Percentiles rank a stretch among this genome's conserved stretches.
phyloP scores from a whole-genome alignment of 257 asterid species.

The Pogostemon cablin region DNA sequence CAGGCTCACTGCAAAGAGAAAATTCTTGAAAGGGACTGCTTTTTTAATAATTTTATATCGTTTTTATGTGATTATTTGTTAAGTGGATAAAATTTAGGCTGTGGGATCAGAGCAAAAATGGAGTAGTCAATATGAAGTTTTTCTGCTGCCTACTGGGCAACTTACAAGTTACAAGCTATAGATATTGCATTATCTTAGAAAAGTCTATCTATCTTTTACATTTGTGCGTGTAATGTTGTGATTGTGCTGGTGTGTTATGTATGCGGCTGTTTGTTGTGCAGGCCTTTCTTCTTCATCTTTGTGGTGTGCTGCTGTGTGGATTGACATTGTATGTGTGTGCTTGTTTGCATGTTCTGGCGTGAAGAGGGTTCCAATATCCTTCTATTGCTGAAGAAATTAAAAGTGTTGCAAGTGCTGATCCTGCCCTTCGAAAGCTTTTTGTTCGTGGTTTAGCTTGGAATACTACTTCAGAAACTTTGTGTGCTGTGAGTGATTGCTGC shows the following conservation, averaged over 20 bases:
- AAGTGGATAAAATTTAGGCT: too few relatives aligned
- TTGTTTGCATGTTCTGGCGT: constrained; percentile 93
- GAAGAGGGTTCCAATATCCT: constrained; percentile 88
- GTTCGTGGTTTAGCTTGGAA: constrained; percentile 98
- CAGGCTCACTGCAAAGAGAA: neutral
- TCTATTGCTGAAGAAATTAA: constrained; percentile 92
- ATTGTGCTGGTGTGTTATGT: constrained; percentile 29
- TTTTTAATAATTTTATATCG: too few relatives aligned
- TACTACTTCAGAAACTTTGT: constrained; percentile 92
- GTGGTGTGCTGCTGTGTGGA: constrained; percentile 60
- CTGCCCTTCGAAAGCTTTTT: constrained; percentile 96
- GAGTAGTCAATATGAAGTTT: neutral
- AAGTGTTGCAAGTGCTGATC: constrained; percentile 96
- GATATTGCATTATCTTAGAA: constrained; percentile 17
- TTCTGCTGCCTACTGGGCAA: neutral
- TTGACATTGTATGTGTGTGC: constrained; percentile 79
- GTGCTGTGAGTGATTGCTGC: constrained; percentile 91
- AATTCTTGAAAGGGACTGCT: too few relatives aligned
- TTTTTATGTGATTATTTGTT: too few relatives aligned
- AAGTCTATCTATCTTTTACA: neutral
- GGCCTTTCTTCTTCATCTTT: constrained; percentile 37
- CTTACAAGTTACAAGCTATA: neutral
- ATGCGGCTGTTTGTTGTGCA: constrained; percentile 39
- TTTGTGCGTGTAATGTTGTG: constrained; percentile 5
- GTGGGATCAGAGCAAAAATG: too few relatives aligned